Base-by-base conservation (phyloP, 2,329 filamentous ascomycete genomes). In the Leptoxyphium fumago region DNA sequence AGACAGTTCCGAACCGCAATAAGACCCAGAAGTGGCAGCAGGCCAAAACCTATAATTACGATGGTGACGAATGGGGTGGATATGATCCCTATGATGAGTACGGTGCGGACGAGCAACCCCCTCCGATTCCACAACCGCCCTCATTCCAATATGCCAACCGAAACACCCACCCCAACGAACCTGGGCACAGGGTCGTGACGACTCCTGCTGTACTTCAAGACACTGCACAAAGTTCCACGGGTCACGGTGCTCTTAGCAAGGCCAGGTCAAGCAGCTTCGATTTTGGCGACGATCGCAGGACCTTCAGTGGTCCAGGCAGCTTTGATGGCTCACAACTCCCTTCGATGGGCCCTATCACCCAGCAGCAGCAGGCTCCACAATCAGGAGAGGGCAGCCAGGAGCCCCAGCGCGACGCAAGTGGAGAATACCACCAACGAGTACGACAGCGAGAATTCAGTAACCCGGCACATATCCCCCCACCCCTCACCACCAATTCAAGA, bases 21-120 rank as follows among this genome's bases (percentile, higher is more conserved):
- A 94, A 94, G 67, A 95, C 88, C 44, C 84, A 81, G 65, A 94
- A 94, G 74, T 96, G 89, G 89, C 82, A 89, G 32, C 82, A 94
- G 56, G 89, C 89, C 30, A 89, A 88, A 63, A 73, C 78, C 46
- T 80, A 83, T 54, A 84, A 78, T 58, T 96, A 96, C 58, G 88
- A 89, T 56, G 89, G 88, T 50, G 87, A 93, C 55, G 89, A 94
- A 58, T 95, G 89, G 88, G 89, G 86, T 30, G 82, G 77, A 38
- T 69, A 67, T 49, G 69, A 72, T 50, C 72, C 74, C 41, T 72
- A 78, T 43, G 70, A 74, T 44, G 69, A 73, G 46, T 73, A 75
- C 36, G 71, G 73, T 30, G 64, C 69, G 38, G 61, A 65, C 29
- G 61, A 65, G 41, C 61, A 65, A 30, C 62, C 64, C 21, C 63